These are phyloP conservation scores for Phytophthora sojae DNA, from an alignment of 352 stramenopile genomes.

Conservation along the genomic window DNA sequence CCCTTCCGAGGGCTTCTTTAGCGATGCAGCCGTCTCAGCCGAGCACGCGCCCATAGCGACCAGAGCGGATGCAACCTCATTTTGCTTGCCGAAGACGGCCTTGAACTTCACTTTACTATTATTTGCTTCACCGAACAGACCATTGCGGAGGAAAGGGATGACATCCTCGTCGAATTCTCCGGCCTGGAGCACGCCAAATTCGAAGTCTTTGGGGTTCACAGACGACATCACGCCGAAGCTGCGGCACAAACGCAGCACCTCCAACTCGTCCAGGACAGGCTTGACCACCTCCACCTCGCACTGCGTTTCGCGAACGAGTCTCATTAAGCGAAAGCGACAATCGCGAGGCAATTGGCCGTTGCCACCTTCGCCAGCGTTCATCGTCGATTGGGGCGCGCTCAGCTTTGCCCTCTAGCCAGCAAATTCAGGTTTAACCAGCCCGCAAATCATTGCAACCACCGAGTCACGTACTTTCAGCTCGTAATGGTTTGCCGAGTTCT, in stretches of 20 bases:
- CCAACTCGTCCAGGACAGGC: slow-evolving; percentile 18
- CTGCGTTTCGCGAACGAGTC: background rate
- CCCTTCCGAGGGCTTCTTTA: background rate
- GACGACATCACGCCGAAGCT: slow-evolving; percentile 41
- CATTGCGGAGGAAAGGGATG: slow-evolving; percentile 44
- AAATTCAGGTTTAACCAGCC: too few relatives aligned
- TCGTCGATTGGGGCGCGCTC: background rate
- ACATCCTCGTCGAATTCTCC: slow-evolving; percentile 62
- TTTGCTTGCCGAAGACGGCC: slow-evolving; percentile 60
- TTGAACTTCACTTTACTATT: slow-evolving; percentile 16
- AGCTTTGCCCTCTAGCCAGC: too few relatives aligned
- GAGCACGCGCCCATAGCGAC: slow-evolving; percentile 44
- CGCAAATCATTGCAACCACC: too few relatives aligned
- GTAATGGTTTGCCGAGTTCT: too few relatives aligned
- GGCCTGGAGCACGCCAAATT: slow-evolving; percentile 36
- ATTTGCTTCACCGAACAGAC: slow-evolving; percentile 25
- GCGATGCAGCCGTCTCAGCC: background rate
- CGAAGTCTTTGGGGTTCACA: slow-evolving; percentile 47
- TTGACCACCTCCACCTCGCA: background rate
- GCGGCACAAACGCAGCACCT: slow-evolving; percentile 61
- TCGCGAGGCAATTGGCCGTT: background rate
- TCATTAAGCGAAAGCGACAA: background rate
- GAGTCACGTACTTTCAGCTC: too few relatives aligned
- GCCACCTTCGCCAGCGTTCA: background rate
- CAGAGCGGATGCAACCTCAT: slow-evolving; percentile 42